A percentile compares a stretch with the other conserved stretches of the same genome.
Evolutionary conservation across 768 basidiomycete species (phyloP).

Genomic region (Pleurotus citrinopileatus): DNA sequence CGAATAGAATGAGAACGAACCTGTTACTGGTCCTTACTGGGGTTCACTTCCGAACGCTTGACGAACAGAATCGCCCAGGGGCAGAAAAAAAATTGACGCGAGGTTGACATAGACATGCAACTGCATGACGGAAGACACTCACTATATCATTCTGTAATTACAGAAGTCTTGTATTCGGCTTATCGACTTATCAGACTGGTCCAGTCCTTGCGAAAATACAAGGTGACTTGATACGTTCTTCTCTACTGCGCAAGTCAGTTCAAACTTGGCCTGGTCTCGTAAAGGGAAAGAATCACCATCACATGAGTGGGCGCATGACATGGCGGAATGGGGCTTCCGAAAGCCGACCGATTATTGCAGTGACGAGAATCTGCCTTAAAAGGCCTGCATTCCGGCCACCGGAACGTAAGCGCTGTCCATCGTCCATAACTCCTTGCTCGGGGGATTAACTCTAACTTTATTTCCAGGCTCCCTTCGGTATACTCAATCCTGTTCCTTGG

Average conservation of each 20-base stretch:
- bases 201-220: not conserved
- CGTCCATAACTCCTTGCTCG: too few relatives aligned
- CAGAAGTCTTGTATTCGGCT: not conserved
- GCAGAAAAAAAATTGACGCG: too few relatives aligned
- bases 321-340: not conserved
- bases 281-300: conserved; percentile 6
- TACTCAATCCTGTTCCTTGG: not conserved
- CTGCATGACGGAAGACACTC: too few relatives aligned
- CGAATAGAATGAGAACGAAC: not conserved
- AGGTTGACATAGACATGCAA: too few relatives aligned
- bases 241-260: not conserved
- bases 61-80: too few relatives aligned
- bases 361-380: conserved; percentile 4
- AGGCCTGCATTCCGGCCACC: not conserved
- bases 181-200: not conserved
- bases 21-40: not conserved
- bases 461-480: not conserved
- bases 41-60: too few relatives aligned
- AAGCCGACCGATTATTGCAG: not conserved
- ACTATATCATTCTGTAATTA: not conserved
- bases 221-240: not conserved
- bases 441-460: conserved; percentile 1
- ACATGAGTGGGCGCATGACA: conserved; percentile 9
- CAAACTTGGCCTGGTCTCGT: not conserved
- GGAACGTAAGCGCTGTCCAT: conserved; percentile 7